Base-by-base conservation (phyloP, 345 rosid species). In the Hibiscus mutabilis region DNA sequence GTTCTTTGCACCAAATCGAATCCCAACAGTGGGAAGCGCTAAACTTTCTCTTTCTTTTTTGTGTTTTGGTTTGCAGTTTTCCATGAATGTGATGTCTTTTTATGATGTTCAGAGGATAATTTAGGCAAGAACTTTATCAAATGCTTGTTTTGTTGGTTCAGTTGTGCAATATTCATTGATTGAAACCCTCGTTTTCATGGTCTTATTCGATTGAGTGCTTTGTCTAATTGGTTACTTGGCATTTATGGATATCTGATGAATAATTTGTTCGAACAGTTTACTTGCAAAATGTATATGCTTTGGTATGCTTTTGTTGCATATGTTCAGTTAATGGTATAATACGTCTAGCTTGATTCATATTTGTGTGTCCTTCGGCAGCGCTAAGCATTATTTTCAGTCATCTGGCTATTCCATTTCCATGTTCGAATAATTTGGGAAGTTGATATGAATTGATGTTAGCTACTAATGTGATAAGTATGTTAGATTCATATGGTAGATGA, bases 1-100 rank as follows among this genome's bases (percentile, higher is more conserved):
- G 88, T 90, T 42, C 97, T 95, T 71, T 95, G 99, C 78, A 82
- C 97, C 47, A 91, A 95, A 87, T 83, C 99, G 70, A 71, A 91
- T 75, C 90, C 97, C 16, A 89, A 82, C 77, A 86, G 96, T 3
- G 97, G 97, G 72, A 91, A 88, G 75, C 80, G 81, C 19, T 86
- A 66, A 74, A 80, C 16, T 4, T 21, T 27, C 57, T 33, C 25
- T 16, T 15, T 44, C 25, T 16, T 15, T 66, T 47, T 33, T 31
- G 58, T 70, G 44, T 52, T 55, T 21, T 58, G 44, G 31, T n/a
- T 61, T 33, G 46, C 24, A 61, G 7, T 33, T 27, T 47, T 19
- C 8, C 5, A 25, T 35, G n/a, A 55, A 64, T 13, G 21, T 75
- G 55, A 31, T 42, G n/a, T 63, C 22, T 71, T 63, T 33, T 16